Conservation (phyloP, 2,329 filamentous ascomycete species). For the Plectosphaerella cucumerina region DNA sequence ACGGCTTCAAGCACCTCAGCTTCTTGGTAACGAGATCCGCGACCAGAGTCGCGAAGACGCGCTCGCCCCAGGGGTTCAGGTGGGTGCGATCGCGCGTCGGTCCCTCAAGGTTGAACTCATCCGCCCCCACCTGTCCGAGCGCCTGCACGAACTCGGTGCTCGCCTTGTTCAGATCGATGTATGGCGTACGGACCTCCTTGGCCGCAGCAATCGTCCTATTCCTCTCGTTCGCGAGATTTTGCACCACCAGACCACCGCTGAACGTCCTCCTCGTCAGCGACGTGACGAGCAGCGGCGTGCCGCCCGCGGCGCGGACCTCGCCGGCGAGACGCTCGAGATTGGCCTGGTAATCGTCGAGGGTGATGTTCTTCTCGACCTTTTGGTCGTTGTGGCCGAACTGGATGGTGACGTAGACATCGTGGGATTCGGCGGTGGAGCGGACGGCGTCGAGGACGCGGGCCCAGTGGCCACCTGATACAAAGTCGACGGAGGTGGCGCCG, state of each 20-base stretch:
- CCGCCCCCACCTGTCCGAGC: conserved; percentile 41
- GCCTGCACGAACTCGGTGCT: conserved; percentile 46
- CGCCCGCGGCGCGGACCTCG: conserved; percentile 26
- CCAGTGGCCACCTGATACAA: conserved; percentile 45
- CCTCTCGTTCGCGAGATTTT: conserved; percentile 41
- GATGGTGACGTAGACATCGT: conserved; percentile 46
- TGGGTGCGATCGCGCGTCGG: conserved; percentile 24
- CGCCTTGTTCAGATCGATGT: conserved; percentile 47
- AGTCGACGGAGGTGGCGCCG: conserved; percentile 45
- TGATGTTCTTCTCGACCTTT: conserved; percentile 38
- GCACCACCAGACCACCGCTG: conserved; percentile 26
- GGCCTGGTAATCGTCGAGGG: conserved; percentile 33
- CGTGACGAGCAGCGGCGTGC: conserved; percentile 42
- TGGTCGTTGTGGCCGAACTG: conserved; percentile 56
- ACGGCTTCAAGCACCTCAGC: conserved; percentile 12
- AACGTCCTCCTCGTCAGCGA: conserved; percentile 44
- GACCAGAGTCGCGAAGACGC: conserved; percentile 46
- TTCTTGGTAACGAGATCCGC: conserved; percentile 34
- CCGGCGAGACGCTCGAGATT: conserved; percentile 38
- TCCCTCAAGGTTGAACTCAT: conserved; percentile 42
- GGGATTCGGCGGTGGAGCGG: conserved; percentile 21
- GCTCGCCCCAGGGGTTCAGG: conserved; percentile 41
- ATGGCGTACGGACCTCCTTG: conserved; percentile 23
- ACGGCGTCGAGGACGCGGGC: conserved; percentile 34
- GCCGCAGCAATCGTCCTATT: conserved; percentile 41